These are phyloP conservation scores for Pyracantha coccinea DNA, from an alignment of 331 rosid species.

Conservation along the genomic window DNA sequence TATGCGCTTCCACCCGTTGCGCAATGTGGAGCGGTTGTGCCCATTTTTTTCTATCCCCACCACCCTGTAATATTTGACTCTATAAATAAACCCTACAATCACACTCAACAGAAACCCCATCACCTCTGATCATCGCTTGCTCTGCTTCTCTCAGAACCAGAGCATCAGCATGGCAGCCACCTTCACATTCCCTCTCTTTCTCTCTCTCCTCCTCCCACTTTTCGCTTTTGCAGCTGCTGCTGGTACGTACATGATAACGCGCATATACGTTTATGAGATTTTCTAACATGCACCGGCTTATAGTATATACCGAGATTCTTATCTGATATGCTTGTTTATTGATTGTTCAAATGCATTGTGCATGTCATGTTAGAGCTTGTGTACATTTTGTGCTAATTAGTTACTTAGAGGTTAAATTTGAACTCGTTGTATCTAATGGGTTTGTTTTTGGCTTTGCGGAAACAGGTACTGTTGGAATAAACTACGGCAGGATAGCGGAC, in stretches of 20 bases:
- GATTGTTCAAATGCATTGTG: too few relatives aligned
- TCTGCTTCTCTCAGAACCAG: slow-evolving; percentile 3
- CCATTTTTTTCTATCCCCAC: slow-evolving; percentile 1
- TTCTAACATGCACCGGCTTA: too few relatives aligned
- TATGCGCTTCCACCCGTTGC: neutral
- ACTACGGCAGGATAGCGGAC: slow-evolving; percentile 73
- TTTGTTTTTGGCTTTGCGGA: slow-evolving; percentile 8
- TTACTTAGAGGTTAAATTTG: neutral
- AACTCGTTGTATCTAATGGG: neutral
- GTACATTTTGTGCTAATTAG: neutral
- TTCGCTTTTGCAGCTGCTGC: slow-evolving; percentile 22
- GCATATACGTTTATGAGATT: too few relatives aligned
- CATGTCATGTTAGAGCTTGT: neutral
- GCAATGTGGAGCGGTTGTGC: neutral
- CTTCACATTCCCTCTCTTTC: neutral
- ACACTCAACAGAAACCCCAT: neutral
- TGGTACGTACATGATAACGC: neutral
- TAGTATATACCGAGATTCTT: too few relatives aligned
- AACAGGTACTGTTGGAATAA: slow-evolving; percentile 50
- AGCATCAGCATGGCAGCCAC: slow-evolving; percentile 37
- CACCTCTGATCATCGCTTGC: neutral
- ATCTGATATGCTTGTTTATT: too few relatives aligned
- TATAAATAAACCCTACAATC: neutral
- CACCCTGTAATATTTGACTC: neutral
- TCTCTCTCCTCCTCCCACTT: slow-evolving; percentile 2